phyloP scores from a whole-genome alignment of 345 rosid genomes.

The Eucalyptus camaldulensis region DNA sequence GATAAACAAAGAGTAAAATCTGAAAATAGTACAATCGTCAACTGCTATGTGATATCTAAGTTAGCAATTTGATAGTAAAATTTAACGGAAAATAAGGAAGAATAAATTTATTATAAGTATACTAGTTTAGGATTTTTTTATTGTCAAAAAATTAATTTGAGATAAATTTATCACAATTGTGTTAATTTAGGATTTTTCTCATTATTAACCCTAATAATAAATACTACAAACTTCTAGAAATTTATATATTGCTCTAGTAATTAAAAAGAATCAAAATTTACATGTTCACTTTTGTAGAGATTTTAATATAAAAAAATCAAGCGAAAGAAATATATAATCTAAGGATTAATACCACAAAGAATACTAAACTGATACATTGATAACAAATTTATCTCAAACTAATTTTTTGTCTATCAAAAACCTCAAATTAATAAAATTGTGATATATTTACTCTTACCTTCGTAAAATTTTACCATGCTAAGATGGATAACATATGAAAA shows the following conservation, averaged over 20 bases:
- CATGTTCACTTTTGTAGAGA: background rate
- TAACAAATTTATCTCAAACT: too few relatives aligned
- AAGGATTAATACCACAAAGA: background rate
- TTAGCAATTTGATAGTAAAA: accelerated
- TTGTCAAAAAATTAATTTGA: too few relatives aligned
- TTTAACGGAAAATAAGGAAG: accelerated
- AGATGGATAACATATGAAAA: too few relatives aligned
- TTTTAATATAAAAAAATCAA: background rate
- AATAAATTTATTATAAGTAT: too few relatives aligned
- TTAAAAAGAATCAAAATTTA: background rate
- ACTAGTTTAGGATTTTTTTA: accelerated
- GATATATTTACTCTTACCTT: background rate
- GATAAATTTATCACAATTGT: accelerated
- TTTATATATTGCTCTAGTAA: background rate
- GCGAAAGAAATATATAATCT: background rate
- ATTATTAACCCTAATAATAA: too few relatives aligned
- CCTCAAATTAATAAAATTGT: background rate
- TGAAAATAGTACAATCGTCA: accelerated
- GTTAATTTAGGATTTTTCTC: too few relatives aligned
- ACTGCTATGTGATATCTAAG: accelerated
- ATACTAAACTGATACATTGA: accelerated
- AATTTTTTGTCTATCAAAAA: accelerated
- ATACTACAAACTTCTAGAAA: background rate
- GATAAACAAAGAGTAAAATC: too few relatives aligned
- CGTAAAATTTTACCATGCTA: too few relatives aligned